phyloP scores from a whole-genome alignment of 768 basidiomycete species.

The Pleurotus citrinopileatus region DNA sequence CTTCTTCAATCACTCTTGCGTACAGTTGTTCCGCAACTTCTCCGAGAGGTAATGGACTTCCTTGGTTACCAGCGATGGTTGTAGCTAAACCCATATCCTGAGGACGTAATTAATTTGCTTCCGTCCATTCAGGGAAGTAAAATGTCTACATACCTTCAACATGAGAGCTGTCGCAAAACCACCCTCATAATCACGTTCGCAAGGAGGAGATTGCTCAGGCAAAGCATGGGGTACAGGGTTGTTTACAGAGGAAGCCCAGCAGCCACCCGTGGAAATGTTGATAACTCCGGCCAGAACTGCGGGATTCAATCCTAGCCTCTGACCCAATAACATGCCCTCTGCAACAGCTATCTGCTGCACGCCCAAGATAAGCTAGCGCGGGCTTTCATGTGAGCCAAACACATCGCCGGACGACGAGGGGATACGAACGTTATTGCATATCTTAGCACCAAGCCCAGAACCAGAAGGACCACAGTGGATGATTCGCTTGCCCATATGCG shows the following conservation, averaged over 20 bases:
- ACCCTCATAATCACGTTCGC: constrained; percentile 79
- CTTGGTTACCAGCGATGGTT: constrained; percentile 49
- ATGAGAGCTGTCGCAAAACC: constrained; percentile 84
- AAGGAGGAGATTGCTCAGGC: constrained; percentile 72
- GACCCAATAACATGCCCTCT: constrained; percentile 90
- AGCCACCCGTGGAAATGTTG: constrained; percentile 80
- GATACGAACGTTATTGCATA: constrained; percentile 77
- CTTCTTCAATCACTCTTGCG: constrained; percentile 43
- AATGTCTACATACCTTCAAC: constrained; percentile 59
- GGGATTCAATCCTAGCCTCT: constrained; percentile 77
- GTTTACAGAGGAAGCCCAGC: constrained; percentile 84
- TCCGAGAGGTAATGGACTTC: constrained; percentile 62
- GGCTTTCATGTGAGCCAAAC: neutral
- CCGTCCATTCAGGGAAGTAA: constrained; percentile 8
- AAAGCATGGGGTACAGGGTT: constrained; percentile 82
- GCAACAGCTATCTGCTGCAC: constrained; percentile 81
- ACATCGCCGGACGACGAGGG: constrained; percentile 5
- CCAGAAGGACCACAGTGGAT: constrained; percentile 85
- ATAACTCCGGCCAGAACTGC: constrained; percentile 77
- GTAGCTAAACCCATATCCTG: constrained; percentile 86
- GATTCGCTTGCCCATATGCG: constrained; percentile 76
- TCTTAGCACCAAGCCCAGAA: constrained; percentile 82
- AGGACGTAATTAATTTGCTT: constrained; percentile 5
- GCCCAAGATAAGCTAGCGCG: constrained; percentile 53
- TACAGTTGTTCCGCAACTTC: constrained; percentile 65